Evolutionary conservation across 2,329 filamentous ascomycete species (phyloP).

Genomic region (Calonectria henricotiae): DNA sequence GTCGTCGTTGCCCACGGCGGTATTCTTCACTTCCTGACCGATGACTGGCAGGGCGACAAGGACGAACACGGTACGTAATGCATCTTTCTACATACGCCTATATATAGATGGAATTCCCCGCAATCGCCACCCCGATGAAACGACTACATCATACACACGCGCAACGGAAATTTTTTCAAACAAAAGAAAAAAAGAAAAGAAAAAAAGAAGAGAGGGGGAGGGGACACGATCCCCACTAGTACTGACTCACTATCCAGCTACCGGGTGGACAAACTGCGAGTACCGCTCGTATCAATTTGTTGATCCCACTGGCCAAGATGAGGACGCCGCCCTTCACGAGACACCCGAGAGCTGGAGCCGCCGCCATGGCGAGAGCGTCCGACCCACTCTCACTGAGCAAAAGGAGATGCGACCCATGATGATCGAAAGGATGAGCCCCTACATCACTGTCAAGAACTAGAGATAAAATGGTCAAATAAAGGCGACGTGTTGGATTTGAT

Average conservation of each 20-base stretch:
- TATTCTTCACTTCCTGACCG: constrained; percentile 87
- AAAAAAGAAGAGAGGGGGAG: background rate
- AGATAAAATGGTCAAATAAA: background rate
- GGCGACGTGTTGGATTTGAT: background rate
- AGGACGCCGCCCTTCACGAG: constrained; percentile 66
- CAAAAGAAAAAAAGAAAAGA: background rate
- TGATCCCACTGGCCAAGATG: constrained; percentile 67
- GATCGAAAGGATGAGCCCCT: constrained; percentile 56
- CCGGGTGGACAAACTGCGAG: constrained; percentile 83
- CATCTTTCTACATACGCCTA: constrained; percentile 9
- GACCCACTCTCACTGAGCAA: constrained; percentile 65
- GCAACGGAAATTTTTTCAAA: background rate
- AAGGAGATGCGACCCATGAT: constrained; percentile 62
- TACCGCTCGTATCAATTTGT: constrained; percentile 78
- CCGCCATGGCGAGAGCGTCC: constrained; percentile 61
- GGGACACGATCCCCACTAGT: background rate
- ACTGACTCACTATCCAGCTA: constrained; percentile 65
- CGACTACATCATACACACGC: background rate
- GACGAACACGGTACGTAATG: constrained; percentile 59
- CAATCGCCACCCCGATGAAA: constrained; percentile 17
- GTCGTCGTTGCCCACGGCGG: constrained; percentile 87
- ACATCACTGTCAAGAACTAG: constrained; percentile 45
- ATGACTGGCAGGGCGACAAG: constrained; percentile 80
- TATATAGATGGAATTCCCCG: constrained; percentile 23
- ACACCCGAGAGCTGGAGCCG: constrained; percentile 66